These are phyloP conservation scores for Pythium angustatum DNA, from an alignment of 352 stramenopile genomes.

Conservation along the genomic window DNA sequence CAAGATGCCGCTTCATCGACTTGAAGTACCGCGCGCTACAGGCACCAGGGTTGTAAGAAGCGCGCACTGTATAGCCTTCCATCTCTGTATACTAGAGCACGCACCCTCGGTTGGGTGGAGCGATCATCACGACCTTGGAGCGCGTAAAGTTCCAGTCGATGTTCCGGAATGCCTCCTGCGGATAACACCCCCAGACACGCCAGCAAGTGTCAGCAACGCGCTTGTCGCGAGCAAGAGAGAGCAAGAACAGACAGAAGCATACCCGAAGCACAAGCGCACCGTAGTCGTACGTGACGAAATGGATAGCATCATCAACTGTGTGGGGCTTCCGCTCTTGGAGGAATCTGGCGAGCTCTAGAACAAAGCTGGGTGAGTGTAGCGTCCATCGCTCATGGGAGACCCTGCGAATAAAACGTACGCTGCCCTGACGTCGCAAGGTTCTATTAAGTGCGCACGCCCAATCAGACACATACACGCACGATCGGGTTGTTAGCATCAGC, in stretches of 20 bases:
- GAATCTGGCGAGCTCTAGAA: constrained; percentile 45
- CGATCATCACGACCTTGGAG: constrained; percentile 77
- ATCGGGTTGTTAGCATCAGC: no score
- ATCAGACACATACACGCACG: not conserved
- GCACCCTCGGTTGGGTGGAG: constrained; percentile 68
- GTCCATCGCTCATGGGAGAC: no score
- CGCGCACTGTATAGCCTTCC: not conserved
- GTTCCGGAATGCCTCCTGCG: constrained; percentile 72
- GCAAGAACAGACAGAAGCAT: not conserved
- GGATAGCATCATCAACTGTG: constrained; percentile 48
- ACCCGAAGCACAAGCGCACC: constrained; percentile 63
- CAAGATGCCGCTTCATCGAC: constrained; percentile 59
- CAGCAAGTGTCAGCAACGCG: no score
- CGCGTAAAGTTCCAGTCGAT: constrained; percentile 74
- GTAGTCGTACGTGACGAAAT: constrained; percentile 79
- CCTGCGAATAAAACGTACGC: constrained; percentile 7
- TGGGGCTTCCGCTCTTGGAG: constrained; percentile 66
- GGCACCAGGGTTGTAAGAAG: not conserved
- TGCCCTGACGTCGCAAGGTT: constrained; percentile 8
- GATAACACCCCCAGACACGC: no score
- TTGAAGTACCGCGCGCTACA: constrained; percentile 59
- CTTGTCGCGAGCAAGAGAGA: no score
- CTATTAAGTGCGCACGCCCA: not conserved
- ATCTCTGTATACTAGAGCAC: not conserved
- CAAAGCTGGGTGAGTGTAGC: not conserved